phyloP scores from a whole-genome alignment of 2,329 filamentous ascomycete species.

The Orbilia ellipsospora region DNA sequence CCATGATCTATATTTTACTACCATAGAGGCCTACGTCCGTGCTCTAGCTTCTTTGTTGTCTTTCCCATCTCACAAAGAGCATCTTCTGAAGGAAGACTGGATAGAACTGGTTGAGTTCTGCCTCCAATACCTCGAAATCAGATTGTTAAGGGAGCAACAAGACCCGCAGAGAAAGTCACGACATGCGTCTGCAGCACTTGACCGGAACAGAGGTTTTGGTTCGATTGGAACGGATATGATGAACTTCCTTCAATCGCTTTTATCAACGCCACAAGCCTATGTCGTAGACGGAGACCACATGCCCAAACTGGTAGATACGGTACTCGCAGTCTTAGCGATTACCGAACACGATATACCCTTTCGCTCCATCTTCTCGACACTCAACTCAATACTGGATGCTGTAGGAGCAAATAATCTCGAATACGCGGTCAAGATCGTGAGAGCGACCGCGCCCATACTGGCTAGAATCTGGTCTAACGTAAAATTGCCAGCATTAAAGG shows the following conservation, averaged over 20 bases:
- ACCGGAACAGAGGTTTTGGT: constrained; percentile 61
- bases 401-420: constrained; percentile 75
- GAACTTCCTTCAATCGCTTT: constrained; percentile 73
- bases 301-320: constrained; percentile 68
- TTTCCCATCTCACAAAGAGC: constrained; percentile 81
- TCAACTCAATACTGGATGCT: constrained; percentile 77
- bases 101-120: constrained; percentile 77
- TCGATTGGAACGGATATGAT: constrained; percentile 68
- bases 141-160: constrained; percentile 25
- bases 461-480: constrained; percentile 77
- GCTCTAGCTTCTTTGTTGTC: constrained; percentile 76
- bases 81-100: constrained; percentile 77
- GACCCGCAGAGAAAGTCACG: constrained; percentile 40
- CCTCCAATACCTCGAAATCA: constrained; percentile 57
- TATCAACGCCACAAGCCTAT: constrained; percentile 75
- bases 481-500: constrained; percentile 69
- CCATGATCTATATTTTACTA: constrained; percentile 73
- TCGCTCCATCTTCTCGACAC: constrained; percentile 77
- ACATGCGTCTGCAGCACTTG: constrained; percentile 43
- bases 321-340: constrained; percentile 63
- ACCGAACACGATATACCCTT: constrained; percentile 73
- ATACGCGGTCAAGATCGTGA: constrained; percentile 71
- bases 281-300: constrained; percentile 64
- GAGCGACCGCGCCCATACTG: constrained; percentile 76
- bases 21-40: constrained; percentile 82